phyloP scores from a whole-genome alignment of 1,284 basidiomycete species.

The Schizophyllum amplum region DNA sequence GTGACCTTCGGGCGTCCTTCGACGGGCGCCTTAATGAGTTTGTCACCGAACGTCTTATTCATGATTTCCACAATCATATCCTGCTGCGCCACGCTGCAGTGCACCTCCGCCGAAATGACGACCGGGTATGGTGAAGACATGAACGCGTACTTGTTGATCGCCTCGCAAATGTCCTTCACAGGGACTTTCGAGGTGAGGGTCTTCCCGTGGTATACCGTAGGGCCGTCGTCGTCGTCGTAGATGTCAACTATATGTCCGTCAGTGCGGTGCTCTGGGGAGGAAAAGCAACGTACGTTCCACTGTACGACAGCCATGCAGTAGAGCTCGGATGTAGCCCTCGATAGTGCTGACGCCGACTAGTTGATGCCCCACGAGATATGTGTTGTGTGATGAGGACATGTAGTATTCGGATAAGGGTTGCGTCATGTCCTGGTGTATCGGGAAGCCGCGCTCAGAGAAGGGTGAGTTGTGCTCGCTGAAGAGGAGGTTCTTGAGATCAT shows the following conservation, averaged over 20 bases:
- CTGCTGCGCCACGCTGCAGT: slow-evolving; percentile 81
- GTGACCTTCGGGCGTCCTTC: slow-evolving; percentile 37
- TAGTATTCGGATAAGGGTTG: slow-evolving; percentile 83
- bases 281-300: slow-evolving; percentile 68
- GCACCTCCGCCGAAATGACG: slow-evolving; percentile 92
- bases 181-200: slow-evolving; percentile 87
- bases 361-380: slow-evolving; percentile 92
- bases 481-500: slow-evolving; percentile 72
- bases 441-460: slow-evolving; percentile 20
- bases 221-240: slow-evolving; percentile 54
- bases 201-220: slow-evolving; percentile 58
- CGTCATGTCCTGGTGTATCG: slow-evolving; percentile 49
- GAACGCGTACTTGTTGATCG: slow-evolving; percentile 91
- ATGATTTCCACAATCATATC: slow-evolving; percentile 77
- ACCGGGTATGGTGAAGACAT: slow-evolving; percentile 90
- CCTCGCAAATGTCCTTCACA: slow-evolving; percentile 78
- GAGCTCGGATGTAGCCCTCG: slow-evolving; percentile 77
- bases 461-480: slow-evolving; percentile 37
- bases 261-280: not conserved
- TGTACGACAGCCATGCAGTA: slow-evolving; percentile 87
- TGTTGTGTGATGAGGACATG: slow-evolving; percentile 94
- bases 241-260: slow-evolving; percentile 58
- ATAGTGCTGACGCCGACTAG: slow-evolving; percentile 89
- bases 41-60: slow-evolving; percentile 70
- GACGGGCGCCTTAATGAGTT: slow-evolving; percentile 58